Evolutionary conservation across 352 stramenopile species (phyloP).

Genomic region (Globisporangium polare): DNA sequence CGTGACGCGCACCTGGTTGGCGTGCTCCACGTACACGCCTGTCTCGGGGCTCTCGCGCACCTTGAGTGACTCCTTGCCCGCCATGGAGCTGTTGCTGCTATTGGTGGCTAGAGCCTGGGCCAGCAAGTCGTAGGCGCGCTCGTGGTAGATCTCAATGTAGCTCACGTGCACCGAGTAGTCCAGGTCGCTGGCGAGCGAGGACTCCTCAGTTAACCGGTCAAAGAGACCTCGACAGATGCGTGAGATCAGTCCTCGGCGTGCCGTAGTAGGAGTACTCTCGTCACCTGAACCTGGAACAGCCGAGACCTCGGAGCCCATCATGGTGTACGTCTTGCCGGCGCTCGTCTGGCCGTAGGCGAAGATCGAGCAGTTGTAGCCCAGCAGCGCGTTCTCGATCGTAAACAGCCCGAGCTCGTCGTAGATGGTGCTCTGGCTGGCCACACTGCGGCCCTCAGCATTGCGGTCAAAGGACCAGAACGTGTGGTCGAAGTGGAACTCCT

Average conservation of each 20-base stretch:
- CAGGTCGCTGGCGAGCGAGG: not conserved
- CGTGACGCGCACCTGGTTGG: constrained; percentile 36
- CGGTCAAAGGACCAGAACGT: constrained; percentile 73
- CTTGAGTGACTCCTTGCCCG: constrained; percentile 54
- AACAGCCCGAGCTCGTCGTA: constrained; percentile 58
- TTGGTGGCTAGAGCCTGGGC: constrained; percentile 10
- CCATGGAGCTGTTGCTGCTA: not conserved
- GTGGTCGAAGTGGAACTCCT: constrained; percentile 71
- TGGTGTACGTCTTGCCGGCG: constrained; percentile 72
- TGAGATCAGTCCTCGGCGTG: constrained; percentile 45
- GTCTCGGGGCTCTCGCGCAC: constrained; percentile 69
- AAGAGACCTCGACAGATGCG: constrained; percentile 63
- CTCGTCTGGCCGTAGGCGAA: constrained; percentile 74
- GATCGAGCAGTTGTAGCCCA: constrained; percentile 72
- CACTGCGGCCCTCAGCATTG: constrained; percentile 15
- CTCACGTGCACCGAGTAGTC: constrained; percentile 50
- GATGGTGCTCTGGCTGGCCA: constrained; percentile 46
- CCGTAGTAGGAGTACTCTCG: not conserved
- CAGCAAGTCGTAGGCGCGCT: constrained; percentile 71
- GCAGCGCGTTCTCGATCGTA: constrained; percentile 46
- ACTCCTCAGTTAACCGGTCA: constrained; percentile 32
- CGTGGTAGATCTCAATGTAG: constrained; percentile 82
- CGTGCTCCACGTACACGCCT: constrained; percentile 63
- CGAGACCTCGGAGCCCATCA: constrained; percentile 37
- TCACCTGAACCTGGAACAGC: constrained; percentile 1